Percentiles rank a stretch among this genome's conserved stretches.
Evolutionary conservation across 2,329 filamentous ascomycete species (phyloP).

Genomic region (Aspergillus intermedius): DNA sequence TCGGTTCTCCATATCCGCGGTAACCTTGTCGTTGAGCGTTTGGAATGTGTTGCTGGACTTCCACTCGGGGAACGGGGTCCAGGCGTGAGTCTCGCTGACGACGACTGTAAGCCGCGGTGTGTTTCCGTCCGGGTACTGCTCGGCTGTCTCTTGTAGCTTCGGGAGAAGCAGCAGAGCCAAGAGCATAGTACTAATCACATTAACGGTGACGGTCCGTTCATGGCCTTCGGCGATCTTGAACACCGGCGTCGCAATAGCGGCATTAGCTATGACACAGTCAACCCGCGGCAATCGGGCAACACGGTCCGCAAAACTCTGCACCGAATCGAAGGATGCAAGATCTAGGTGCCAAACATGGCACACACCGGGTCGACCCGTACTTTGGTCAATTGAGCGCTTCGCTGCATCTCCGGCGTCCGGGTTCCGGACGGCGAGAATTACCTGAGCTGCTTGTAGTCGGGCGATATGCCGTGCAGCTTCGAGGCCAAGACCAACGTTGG

Average conservation of each 20-base stretch:
- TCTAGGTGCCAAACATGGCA: conserved; percentile 23
- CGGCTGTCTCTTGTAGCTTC: conserved; percentile 31
- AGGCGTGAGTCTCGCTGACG: conserved; percentile 33
- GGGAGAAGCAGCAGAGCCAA: conserved; percentile 19
- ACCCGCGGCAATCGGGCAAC: conserved; percentile 20
- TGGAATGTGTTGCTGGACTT: conserved; percentile 26
- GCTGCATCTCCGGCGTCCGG: conserved; percentile 31
- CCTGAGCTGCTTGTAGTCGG: conserved; percentile 23
- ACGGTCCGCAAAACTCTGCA: conserved; percentile 26
- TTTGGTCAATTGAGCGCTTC: conserved; percentile 27
- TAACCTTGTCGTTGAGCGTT: conserved; percentile 24
- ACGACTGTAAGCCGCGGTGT: conserved; percentile 26
- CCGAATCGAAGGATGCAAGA: conserved; percentile 18
- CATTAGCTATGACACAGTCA: conserved; percentile 25
- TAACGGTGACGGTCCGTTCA: conserved; percentile 39
- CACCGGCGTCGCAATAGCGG: neutral
- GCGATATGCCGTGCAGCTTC: conserved; percentile 34
- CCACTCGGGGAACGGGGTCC: conserved; percentile 24
- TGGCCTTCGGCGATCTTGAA: conserved; percentile 8
- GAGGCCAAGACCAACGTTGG: conserved; percentile 35
- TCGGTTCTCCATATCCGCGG: conserved; percentile 26
- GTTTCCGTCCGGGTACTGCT: conserved; percentile 16
- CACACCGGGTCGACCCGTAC: neutral
- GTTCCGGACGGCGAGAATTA: conserved; percentile 36
- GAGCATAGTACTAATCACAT: conserved; percentile 35